phyloP scores from a whole-genome alignment of 768 basidiomycete genomes.

The Stropharia rugosoannulata region DNA sequence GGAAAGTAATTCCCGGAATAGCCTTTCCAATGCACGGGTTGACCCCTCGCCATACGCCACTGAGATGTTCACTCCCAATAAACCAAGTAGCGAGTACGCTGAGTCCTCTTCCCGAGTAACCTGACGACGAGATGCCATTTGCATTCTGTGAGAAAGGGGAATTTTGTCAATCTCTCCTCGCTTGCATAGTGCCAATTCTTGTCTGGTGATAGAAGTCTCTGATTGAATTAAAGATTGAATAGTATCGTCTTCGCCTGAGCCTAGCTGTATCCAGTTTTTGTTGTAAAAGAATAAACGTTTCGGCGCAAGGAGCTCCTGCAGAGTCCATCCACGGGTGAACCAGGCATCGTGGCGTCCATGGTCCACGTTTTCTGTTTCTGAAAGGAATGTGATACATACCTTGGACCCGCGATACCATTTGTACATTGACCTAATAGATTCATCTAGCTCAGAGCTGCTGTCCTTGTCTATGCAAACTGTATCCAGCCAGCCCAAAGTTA shows the following conservation, averaged over 20 bases:
- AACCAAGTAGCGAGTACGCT: conserved; percentile 8
- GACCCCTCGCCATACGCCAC: conserved; percentile 12
- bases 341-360: conserved; percentile 5
- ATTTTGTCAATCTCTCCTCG: not conserved
- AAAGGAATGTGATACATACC: conserved; percentile 9
- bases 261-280: conserved; percentile 4
- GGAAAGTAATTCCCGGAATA: conserved; percentile 6
- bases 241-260: not conserved
- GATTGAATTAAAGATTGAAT: not conserved
- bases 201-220: conserved; percentile 3
- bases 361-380: conserved; percentile 2
- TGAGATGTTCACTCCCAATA: conserved; percentile 10
- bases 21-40: conserved; percentile 9
- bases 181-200: not conserved
- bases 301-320: conserved; percentile 14
- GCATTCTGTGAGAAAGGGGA: conserved; percentile 1
- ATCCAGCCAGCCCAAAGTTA: conserved; percentile 11
- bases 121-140: conserved; percentile 4
- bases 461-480: conserved; percentile 15
- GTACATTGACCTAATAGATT: conserved; percentile 16
- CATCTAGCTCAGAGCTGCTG: conserved; percentile 13
- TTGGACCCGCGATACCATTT: conserved; percentile 8
- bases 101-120: conserved; percentile 9
- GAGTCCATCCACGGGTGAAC: conserved; percentile 17
- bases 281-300: conserved; percentile 4